Evolutionary conservation across 1,284 basidiomycete species (phyloP).

Genomic region (Ustilago nuda): DNA sequence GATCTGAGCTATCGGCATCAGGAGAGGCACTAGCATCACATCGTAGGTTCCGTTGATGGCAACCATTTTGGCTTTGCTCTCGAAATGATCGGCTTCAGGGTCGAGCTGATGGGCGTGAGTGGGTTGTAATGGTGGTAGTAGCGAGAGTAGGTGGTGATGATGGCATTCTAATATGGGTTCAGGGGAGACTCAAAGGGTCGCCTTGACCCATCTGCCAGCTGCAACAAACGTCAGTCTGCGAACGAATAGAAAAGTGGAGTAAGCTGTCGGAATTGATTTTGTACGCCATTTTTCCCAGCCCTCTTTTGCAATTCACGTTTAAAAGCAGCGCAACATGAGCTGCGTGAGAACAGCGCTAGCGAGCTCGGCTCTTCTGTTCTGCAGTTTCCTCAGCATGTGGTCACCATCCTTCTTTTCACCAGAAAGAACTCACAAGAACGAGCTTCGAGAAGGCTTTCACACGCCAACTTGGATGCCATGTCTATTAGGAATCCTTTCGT

Average conservation of each 20-base stretch:
- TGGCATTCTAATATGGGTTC: not conserved
- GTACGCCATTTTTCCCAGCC: not conserved
- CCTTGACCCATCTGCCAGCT: not conserved
- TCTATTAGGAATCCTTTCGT: not conserved
- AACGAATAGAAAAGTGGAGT: not conserved
- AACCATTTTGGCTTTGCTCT: constrained; percentile 27
- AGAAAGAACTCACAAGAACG: not conserved
- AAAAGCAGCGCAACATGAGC: not conserved
- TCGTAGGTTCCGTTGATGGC: constrained; percentile 53
- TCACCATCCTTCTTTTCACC: not conserved
- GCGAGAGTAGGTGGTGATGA: not conserved
- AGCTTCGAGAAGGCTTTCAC: not conserved
- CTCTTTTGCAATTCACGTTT: not conserved
- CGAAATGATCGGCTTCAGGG: not conserved
- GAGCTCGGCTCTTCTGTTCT: not conserved
- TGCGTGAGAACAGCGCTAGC: constrained; percentile 7
- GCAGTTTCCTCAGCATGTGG: not conserved
- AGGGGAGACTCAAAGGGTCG: constrained; percentile 4
- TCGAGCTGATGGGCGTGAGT: not conserved
- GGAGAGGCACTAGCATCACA: constrained; percentile 44
- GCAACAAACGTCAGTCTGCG: not conserved
- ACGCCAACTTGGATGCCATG: not conserved
- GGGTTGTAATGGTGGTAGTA: not conserved
- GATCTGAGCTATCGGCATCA: constrained; percentile 42
- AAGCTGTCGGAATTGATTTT: constrained; percentile 7